Evolutionary conservation across 1,139 yeast genomes (phyloP).

Genomic region (Blastobotrys petasosporus): DNA sequence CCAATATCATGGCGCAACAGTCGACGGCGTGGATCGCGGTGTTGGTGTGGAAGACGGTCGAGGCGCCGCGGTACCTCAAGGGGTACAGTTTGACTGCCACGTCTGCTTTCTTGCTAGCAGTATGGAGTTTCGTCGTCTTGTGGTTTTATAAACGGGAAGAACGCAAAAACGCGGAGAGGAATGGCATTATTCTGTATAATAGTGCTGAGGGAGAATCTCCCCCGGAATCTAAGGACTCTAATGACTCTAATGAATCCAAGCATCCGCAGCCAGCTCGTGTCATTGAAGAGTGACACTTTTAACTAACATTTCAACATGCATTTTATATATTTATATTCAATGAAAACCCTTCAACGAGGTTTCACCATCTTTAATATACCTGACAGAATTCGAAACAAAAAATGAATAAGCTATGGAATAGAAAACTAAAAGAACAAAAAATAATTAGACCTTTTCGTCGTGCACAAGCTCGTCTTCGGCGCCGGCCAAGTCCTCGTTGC

Average conservation of each 20-base stretch:
- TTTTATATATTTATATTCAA: too few species aligned
- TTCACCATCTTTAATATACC: too few species aligned
- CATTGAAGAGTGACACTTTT: too few species aligned
- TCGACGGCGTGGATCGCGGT: slow-evolving; percentile 37
- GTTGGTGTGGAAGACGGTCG: slow-evolving; percentile 48
- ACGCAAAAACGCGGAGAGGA: slow-evolving; percentile 40
- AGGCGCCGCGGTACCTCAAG: slow-evolving; percentile 45
- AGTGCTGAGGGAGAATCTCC: slow-evolving; percentile 16
- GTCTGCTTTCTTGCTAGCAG: slow-evolving; percentile 44
- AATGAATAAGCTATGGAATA: too few species aligned
- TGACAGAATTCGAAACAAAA: too few species aligned
- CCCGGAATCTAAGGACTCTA: slow-evolving; percentile 1
- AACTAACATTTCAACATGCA: too few species aligned
- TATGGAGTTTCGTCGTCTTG: slow-evolving; percentile 52
- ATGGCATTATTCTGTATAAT: slow-evolving; percentile 16
- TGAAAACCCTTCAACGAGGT: too few species aligned
- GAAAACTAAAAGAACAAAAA: too few species aligned
- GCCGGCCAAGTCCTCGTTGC: background rate
- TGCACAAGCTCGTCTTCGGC: too few species aligned
- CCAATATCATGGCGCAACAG: slow-evolving; percentile 40
- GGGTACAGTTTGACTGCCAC: slow-evolving; percentile 52
- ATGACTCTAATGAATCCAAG: background rate
- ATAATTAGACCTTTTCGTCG: too few species aligned
- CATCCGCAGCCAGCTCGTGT: background rate
- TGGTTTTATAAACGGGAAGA: slow-evolving; percentile 56